These are phyloP conservation scores for Wickerhamiella kurtzmanii DNA, from an alignment of 805 yeast species.

Conservation along the genomic window DNA sequence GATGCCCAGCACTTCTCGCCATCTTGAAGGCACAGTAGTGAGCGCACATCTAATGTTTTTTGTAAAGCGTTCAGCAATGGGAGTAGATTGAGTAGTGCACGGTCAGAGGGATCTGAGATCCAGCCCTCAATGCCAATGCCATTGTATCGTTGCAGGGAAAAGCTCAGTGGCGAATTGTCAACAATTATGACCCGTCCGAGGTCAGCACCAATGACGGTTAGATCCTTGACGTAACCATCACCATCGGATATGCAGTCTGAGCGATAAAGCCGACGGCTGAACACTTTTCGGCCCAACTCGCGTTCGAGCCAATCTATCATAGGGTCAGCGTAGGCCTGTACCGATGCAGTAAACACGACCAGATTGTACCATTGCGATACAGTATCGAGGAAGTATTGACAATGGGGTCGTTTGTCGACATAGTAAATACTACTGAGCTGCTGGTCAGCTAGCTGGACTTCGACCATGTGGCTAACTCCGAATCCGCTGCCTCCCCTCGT, in stretches of 20 bases:
- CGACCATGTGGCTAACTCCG: slow-evolving; percentile 56
- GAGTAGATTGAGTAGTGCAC: slow-evolving; percentile 63
- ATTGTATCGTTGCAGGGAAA: slow-evolving; percentile 68
- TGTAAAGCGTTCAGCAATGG: slow-evolving; percentile 71
- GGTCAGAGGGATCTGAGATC: slow-evolving; percentile 92
- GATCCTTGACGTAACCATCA: slow-evolving; percentile 74
- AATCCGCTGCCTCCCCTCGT: slow-evolving; percentile 38
- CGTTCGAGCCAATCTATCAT: slow-evolving; percentile 83
- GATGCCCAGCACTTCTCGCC: slow-evolving; percentile 29
- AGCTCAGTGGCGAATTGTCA: slow-evolving; percentile 89
- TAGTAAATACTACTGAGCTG: slow-evolving; percentile 53
- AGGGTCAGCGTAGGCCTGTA: slow-evolving; percentile 92
- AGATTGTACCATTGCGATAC: slow-evolving; percentile 79
- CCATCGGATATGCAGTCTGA: slow-evolving; percentile 57
- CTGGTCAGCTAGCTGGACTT: slow-evolving; percentile 36
- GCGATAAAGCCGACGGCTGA: slow-evolving; percentile 56
- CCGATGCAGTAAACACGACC: slow-evolving; percentile 88
- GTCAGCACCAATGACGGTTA: slow-evolving; percentile 39
- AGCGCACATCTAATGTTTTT: slow-evolving; percentile 72
- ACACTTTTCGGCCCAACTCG: slow-evolving; percentile 32
- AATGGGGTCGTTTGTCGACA: slow-evolving; percentile 84
- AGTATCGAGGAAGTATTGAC: slow-evolving; percentile 67
- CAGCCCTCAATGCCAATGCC: slow-evolving; percentile 94
- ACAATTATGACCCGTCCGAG: slow-evolving; percentile 60
- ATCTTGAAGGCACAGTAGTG: slow-evolving; percentile 54